These are phyloP conservation scores for Hyaloscypha bicolor DNA, from an alignment of 495 filamentous ascomycete genomes.

Conservation along the genomic window DNA sequence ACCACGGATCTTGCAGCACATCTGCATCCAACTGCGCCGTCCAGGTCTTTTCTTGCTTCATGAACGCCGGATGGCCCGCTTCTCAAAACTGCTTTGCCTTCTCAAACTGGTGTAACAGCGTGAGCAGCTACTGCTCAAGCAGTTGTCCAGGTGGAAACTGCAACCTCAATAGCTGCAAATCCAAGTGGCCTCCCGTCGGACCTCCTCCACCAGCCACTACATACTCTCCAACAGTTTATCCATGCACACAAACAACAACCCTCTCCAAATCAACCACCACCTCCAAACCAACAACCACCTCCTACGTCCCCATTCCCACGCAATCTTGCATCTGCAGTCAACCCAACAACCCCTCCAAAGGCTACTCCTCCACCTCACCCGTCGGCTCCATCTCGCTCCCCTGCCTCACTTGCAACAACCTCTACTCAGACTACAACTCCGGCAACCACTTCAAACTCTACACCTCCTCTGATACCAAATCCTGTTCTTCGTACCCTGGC, in stretches of 20 bases:
- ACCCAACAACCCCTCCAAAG: slow-evolving; percentile 34
- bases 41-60: slow-evolving; percentile 48
- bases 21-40: slow-evolving; percentile 41
- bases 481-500: slow-evolving; percentile 40
- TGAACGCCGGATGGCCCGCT: slow-evolving; percentile 46
- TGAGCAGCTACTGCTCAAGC: slow-evolving; percentile 39
- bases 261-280: neutral
- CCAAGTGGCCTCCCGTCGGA: slow-evolving; percentile 37
- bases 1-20: slow-evolving; percentile 37
- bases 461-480: slow-evolving; percentile 33
- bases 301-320: slow-evolving; percentile 40
- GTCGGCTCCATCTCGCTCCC: slow-evolving; percentile 48
- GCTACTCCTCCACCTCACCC: slow-evolving; percentile 41
- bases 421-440: slow-evolving; percentile 33
- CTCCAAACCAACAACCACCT: slow-evolving; percentile 25
- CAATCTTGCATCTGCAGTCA: slow-evolving; percentile 45
- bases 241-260: slow-evolving; percentile 25
- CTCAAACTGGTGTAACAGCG: slow-evolving; percentile 39
- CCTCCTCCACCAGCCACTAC: slow-evolving; percentile 33
- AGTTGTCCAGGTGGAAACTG: slow-evolving; percentile 27
- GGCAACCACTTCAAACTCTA: slow-evolving; percentile 48
- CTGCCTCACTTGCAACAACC: slow-evolving; percentile 49
- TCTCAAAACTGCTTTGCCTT: slow-evolving; percentile 46
- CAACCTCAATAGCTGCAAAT: slow-evolving; percentile 37
- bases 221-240: slow-evolving; percentile 32